These are phyloP conservation scores for Dothistroma pini DNA, from an alignment of 2,329 filamentous ascomycete genomes.

Conservation along the genomic window DNA sequence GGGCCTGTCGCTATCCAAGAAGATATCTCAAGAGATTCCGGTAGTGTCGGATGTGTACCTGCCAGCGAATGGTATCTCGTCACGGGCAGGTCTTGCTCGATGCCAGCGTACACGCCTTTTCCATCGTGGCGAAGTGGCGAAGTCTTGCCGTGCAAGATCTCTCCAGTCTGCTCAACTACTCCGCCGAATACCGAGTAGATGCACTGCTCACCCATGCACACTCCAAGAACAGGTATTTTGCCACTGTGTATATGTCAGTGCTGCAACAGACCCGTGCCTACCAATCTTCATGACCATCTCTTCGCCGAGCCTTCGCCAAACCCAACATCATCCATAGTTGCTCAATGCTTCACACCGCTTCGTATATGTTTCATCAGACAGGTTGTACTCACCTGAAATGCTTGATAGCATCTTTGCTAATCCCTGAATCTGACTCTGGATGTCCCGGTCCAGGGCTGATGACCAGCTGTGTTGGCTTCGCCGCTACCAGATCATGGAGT, in stretches of 20 bases:
- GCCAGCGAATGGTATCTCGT: slow-evolving; percentile 96
- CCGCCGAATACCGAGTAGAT: slow-evolving; percentile 94
- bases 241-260: slow-evolving; percentile 49
- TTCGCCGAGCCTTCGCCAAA: not conserved
- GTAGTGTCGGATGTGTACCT: slow-evolving; percentile 82
- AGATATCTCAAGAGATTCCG: slow-evolving; percentile 79
- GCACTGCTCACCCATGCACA: slow-evolving; percentile 99
- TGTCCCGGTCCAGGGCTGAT: slow-evolving; percentile 95
- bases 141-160: slow-evolving; percentile 97
- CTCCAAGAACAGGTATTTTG: slow-evolving; percentile 93
- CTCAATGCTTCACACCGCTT: no score
- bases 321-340: not conserved
- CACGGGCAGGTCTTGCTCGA: slow-evolving; percentile 77
- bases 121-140: slow-evolving; percentile 83
- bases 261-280: not conserved
- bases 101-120: slow-evolving; percentile 84
- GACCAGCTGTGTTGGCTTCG: slow-evolving; percentile 88
- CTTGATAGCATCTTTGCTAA: slow-evolving; percentile 86
- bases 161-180: slow-evolving; percentile 84
- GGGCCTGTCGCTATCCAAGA: slow-evolving; percentile 78
- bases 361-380: not conserved
- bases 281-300: not conserved
- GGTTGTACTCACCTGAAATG: slow-evolving; percentile 57
- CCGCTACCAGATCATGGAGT: slow-evolving; percentile 74
- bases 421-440: slow-evolving; percentile 82